Evolutionary conservation across 1,139 yeast species (phyloP).

Genomic region (Suhomyces bokatorum): DNA sequence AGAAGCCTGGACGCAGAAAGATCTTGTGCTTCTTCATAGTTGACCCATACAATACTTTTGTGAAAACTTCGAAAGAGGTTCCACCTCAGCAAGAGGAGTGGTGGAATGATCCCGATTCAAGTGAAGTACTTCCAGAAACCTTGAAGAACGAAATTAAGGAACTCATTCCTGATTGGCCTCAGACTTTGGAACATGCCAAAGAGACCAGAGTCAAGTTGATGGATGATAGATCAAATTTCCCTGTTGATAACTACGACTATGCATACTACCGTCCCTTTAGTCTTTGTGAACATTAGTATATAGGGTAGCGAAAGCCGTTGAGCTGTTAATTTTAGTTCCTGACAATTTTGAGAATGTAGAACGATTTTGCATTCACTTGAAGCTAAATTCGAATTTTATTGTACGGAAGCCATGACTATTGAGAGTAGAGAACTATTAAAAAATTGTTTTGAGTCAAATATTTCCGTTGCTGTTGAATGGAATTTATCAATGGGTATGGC

Average conservation of each 20-base stretch:
- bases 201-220: not conserved
- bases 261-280: conserved; percentile 24
- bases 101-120: conserved; percentile 26
- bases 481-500: no score
- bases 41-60: conserved; percentile 37
- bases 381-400: no score
- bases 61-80: conserved; percentile 32
- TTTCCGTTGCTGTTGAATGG: no score
- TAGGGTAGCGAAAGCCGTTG: no score
- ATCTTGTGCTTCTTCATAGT: conserved; percentile 43
- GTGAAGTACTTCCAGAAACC: conserved; percentile 5
- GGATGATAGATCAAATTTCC: not conserved
- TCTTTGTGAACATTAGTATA: conserved; percentile 30
- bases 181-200: not conserved
- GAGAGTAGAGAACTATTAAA: no score
- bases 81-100: conserved; percentile 46
- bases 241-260: conserved; percentile 6
- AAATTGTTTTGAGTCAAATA: no score
- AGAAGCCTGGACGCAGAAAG: conserved; percentile 41
- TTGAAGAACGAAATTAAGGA: not conserved
- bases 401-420: no score
- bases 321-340: no score
- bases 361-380: no score
- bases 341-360: no score
- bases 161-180: not conserved